Evolutionary conservation across 1,284 basidiomycete species (phyloP).

Genomic region (Vanrija sp.): DNA sequence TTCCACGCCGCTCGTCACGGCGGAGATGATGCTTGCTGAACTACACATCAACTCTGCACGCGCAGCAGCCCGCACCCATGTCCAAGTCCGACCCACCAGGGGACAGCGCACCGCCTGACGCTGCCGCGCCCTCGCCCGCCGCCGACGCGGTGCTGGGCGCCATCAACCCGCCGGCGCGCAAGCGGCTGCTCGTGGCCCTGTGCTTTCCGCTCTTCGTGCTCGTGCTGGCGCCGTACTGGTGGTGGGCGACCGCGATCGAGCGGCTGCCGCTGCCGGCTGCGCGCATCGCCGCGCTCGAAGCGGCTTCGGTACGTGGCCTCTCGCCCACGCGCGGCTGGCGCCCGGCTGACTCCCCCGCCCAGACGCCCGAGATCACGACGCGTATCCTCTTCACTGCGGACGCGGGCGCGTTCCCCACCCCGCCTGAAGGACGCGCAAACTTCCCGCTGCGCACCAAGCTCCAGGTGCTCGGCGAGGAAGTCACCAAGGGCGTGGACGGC

Average conservation of each 20-base stretch:
- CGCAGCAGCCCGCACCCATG: not conserved
- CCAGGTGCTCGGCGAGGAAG: slow-evolving; percentile 20
- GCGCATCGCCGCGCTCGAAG: slow-evolving; percentile 54
- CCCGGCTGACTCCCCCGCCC: not conserved
- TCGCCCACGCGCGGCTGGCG: not conserved
- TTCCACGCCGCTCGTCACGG: not conserved
- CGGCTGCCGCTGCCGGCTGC: slow-evolving; percentile 66
- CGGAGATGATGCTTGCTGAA: not conserved
- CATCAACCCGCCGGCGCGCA: slow-evolving; percentile 26
- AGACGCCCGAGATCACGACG: slow-evolving; percentile 22
- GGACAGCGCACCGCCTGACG: not conserved
- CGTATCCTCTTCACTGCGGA: slow-evolving; percentile 37
- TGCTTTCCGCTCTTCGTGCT: slow-evolving; percentile 73
- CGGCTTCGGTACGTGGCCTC: slow-evolving; percentile 18
- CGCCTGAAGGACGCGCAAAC: slow-evolving; percentile 22
- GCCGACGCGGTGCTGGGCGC: not conserved
- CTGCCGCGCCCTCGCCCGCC: not conserved
- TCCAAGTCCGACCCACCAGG: not conserved
- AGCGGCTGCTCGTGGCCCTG: slow-evolving; percentile 47
- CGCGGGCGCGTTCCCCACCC: slow-evolving; percentile 25
- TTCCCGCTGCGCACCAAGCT: slow-evolving; percentile 23
- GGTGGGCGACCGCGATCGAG: slow-evolving; percentile 79
- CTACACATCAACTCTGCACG: not conserved
- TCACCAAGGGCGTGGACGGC: slow-evolving; percentile 32
- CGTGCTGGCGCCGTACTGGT: slow-evolving; percentile 78